Evolutionary conservation across 305 asterid species (phyloP), one percentile per base, ranked within the genome.

Genomic region (Petunia hybrid): DNA sequence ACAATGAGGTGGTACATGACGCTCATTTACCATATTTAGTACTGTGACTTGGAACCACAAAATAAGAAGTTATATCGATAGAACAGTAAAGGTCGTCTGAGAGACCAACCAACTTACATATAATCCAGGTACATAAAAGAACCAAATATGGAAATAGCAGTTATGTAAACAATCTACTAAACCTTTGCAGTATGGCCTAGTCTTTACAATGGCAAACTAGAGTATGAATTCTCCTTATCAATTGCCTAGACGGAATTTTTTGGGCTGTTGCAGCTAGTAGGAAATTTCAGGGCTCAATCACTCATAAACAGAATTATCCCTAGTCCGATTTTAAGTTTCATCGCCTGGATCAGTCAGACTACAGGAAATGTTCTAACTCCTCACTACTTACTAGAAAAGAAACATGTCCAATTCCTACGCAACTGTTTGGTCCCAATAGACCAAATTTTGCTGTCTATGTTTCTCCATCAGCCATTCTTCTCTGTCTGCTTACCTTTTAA

Each of bases 141-240:
- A 70, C 41, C 9, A 70, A 70, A 46, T 70, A 71, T 31, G 77
- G 43, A 46, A 35, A 46, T 71, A 46, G 77, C 77, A 46, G 61
- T 46, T 31, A 6, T 31, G 61, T 71, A 46, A 70, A 70, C 6
- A 22, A 71, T 46, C 60, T 22, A 14, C 60, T 70, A 22, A 40
- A 43, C 77, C 77, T 70, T 9, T 22, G 0, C 31, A 70, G 42
- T 10, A 46, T 46, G 31, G 12, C 61, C 6, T 70, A 46, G 12
- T 70, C 6, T 5, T 46, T 0, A 10, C 60, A 46, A 22, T 4
- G 60, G 31, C 60, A 60, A 31, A 70, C 61, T 31, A 12, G 5
- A 42, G 43, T 45, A 46, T 70, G 35, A 4, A 70, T 5, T 31
- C 60, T 12, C 2, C 2, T 31, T 31, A 46, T 42, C 39, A 4